Evolutionary conservation across 2,329 filamentous ascomycete genomes (phyloP), one percentile per base, ranked within the genome.

Genomic region (Colletotrichum tanaceti): DNA sequence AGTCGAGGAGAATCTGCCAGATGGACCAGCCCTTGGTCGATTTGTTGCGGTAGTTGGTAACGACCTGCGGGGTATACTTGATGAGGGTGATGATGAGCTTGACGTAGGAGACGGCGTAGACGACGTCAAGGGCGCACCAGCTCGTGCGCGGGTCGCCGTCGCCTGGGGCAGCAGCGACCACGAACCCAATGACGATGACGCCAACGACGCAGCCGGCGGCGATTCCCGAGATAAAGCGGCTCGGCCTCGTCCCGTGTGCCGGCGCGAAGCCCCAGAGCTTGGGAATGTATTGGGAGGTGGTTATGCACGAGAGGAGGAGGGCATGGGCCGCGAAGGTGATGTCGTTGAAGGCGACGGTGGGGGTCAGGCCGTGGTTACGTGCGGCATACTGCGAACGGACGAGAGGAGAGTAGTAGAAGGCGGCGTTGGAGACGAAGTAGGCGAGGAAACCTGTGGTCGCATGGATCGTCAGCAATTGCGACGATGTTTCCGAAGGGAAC

Each of bases 1-100:
- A 86, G 77, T 98, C 96, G 11, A 98, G 85, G 54, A 97, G 82
- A 73, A 98, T 94, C 77, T 93, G 91, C 70, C 83, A 83, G 72
- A 98, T 98, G 74, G 89, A 91, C 94, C 95, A 98, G 44, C 96
- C 96, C 22, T 86, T 81, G 0, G 96, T 98, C 65, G 93, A 97
- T 76, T 91, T 87, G 75, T 95, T 93, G 74, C 90, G 89, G 77
- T 91, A 94, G 82, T 98, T 98, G 73, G 91, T 85, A 75, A 91
- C 85, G 44, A 92, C 89, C 83, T 97, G 94, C 5, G 96, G 96
- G 54, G 93, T 90, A 80, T 98, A 98, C 82, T 99, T 99, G 80
- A 97, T 87, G 32, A 98, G 82, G 0, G 95, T 97, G 72, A 97
- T 88, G 63, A 94, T 79, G 41, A 99, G 85, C 81, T 99, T 99